phyloP scores from a whole-genome alignment of 192 early-diverging fungal genomes.

The Fimicolochytrium jonesii region DNA sequence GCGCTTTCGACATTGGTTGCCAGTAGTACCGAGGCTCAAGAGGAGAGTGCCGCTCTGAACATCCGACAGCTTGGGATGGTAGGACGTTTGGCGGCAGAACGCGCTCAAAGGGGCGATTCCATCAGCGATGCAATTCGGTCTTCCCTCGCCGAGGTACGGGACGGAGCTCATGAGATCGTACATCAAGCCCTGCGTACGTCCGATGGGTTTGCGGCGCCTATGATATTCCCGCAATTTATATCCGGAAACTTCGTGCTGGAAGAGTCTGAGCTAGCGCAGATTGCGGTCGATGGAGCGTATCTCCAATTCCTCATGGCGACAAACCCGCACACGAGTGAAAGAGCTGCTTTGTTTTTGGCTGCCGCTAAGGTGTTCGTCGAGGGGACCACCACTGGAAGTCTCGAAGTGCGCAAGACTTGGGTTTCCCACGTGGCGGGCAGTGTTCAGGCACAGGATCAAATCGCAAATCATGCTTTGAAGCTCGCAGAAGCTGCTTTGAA shows the following conservation, averaged over 20 bases:
- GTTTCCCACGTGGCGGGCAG: conserved; percentile 22
- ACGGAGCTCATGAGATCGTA: not conserved
- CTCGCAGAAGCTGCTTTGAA: not conserved
- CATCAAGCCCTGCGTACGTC: not conserved
- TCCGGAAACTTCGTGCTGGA: conserved; percentile 49
- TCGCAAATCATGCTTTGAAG: not conserved
- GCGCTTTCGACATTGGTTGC: not conserved
- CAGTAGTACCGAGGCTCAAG: not conserved
- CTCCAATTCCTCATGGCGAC: conserved; percentile 35
- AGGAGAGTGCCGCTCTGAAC: not conserved
- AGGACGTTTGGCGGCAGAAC: conserved; percentile 19
- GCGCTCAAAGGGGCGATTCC: conserved; percentile 25
- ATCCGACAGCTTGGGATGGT: conserved; percentile 18
- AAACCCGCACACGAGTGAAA: conserved; percentile 14
- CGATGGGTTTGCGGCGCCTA: not conserved
- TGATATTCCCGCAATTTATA: conserved; percentile 9
- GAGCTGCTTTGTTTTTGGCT: conserved; percentile 17
- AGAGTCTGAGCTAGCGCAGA: conserved; percentile 51
- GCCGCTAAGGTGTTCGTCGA: conserved; percentile 53
- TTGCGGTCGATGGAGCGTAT: conserved; percentile 53
- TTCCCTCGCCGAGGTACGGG: not conserved
- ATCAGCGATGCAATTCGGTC: conserved; percentile 5
- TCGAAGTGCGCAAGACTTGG: conserved; percentile 42
- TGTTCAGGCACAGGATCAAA: not conserved
- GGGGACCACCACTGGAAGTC: conserved; percentile 38